Base-by-base conservation (phyloP, 108 stramenopile genomes). In the Schizochytrium sp. region DNA sequence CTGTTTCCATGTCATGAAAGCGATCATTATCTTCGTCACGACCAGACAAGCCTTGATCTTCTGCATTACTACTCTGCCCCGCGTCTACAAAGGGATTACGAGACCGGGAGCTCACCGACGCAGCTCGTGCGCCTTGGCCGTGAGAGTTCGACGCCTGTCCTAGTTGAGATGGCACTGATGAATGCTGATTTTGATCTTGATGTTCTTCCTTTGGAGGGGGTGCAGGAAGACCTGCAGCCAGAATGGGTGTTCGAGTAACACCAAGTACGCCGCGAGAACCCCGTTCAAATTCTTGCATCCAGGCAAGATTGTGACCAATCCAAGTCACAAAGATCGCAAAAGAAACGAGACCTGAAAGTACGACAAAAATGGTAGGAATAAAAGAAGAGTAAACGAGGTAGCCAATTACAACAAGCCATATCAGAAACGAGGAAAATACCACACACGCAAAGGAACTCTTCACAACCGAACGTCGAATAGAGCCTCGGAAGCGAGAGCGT, bases 331-430 rank as follows among this genome's bases (percentile, higher is more conserved):
- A 69, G 76, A 83, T 55, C 15, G 76, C 76, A 83, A 83, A 83
- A 53, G 76, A 83, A 5, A 55, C 76, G 0, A 49, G 53, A 10
- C 50, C 47, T 10, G 53, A 2, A 53, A 49, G 50, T 55, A 83
- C 47, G 10, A 83, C 76, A 5, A 55, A n/a, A 55, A 49, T 83
- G 76, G 76, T 83, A 5, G 76, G 76, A 50, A 83, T 83, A 50
- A 83, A 83, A 53, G 17, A 55, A 17, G 76, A 83, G 47, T 83
- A 83, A n/a, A 83, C 76, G 76, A 83, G 76, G 53, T 83, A 83
- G 50, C 76, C 76, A 0, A 83, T 53, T 0, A 83, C 47, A n/a
- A 83, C 76, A 2, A 83, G 76, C 76, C 76, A 83, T 10, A 83
- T 13, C 10, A 83, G 76, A 49, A 83, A 55, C 50, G 53, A 55